Percentiles rank a stretch among this genome's conserved stretches.
Conservation (phyloP, 805 yeast genomes). For the Lachancea nothofagi region DNA sequence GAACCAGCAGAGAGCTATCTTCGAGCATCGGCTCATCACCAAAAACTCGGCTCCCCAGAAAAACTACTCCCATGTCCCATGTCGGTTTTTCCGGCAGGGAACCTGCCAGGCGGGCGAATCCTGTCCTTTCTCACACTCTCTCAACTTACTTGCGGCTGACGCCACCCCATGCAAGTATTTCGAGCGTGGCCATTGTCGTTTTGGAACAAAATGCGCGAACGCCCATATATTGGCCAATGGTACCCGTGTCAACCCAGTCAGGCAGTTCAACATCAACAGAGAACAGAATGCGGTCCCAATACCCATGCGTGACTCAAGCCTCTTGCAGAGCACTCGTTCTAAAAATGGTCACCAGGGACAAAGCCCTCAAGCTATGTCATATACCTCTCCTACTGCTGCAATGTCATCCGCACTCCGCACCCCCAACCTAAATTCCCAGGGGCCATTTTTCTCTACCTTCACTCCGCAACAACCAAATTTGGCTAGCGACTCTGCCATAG, state of each 20-base stretch:
- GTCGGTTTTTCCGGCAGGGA: constrained; percentile 89
- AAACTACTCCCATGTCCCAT: constrained; percentile 75
- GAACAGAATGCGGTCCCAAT: neutral
- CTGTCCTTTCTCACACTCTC: constrained; percentile 85
- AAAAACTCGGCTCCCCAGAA: constrained; percentile 23
- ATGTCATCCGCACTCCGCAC: neutral
- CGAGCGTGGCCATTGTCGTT: constrained; percentile 94
- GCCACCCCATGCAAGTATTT: constrained; percentile 74
- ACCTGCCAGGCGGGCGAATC: constrained; percentile 90
- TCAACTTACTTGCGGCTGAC: constrained; percentile 45
- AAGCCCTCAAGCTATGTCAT: neutral
- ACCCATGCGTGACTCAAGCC: neutral
- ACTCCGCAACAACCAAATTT: constrained; percentile 1
- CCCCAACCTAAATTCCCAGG: neutral
- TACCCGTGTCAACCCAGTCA: constrained; percentile 56
- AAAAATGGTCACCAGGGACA: neutral
- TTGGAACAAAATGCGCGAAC: constrained; percentile 89
- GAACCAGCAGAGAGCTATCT: constrained; percentile 25
- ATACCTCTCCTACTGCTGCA: neutral
- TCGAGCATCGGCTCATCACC: constrained; percentile 27
- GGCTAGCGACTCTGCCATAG: neutral
- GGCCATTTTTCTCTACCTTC: neutral
- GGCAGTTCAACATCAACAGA: constrained; percentile 1
- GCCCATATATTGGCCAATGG: constrained; percentile 91
- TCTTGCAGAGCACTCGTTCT: neutral